phyloP scores from a whole-genome alignment of 139 green algal species.

The Bryopsis sp. region DNA sequence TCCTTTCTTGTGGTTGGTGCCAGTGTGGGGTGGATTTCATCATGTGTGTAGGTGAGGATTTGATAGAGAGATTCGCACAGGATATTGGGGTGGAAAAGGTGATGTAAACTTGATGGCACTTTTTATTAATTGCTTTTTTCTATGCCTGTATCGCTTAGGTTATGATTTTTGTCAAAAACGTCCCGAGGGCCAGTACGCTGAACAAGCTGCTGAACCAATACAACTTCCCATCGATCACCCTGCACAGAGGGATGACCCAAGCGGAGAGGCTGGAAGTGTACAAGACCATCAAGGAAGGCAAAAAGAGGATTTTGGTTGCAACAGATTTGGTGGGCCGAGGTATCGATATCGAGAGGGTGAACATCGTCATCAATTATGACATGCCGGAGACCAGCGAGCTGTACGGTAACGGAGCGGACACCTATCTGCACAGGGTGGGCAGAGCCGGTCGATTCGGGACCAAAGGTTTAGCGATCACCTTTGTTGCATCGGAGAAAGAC shows the following conservation, averaged over 20 bases:
- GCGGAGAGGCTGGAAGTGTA: slow-evolving; percentile 78
- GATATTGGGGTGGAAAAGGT: background rate
- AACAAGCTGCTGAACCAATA: slow-evolving; percentile 92
- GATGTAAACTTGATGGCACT: too few species aligned
- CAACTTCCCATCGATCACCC: slow-evolving; percentile 96
- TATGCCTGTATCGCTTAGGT: slow-evolving; percentile 46
- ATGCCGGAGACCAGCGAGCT: slow-evolving; percentile 92
- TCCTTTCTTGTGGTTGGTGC: too few species aligned
- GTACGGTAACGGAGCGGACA: slow-evolving; percentile 91
- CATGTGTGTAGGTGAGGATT: too few species aligned
- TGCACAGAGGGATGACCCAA: slow-evolving; percentile 79
- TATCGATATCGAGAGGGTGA: slow-evolving; percentile 99
- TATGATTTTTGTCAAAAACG: slow-evolving; percentile 88
- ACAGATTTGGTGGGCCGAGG: slow-evolving; percentile 96
- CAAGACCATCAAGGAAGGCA: slow-evolving; percentile 93
- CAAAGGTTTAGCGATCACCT: slow-evolving; percentile 98
- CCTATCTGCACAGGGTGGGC: slow-evolving; percentile 95
- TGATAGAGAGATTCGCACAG: too few species aligned
- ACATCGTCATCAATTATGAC: slow-evolving; percentile 99
- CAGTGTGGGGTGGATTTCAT: too few species aligned
- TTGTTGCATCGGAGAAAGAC: slow-evolving; percentile 85
- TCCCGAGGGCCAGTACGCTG: slow-evolving; percentile 72
- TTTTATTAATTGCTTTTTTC: too few species aligned
- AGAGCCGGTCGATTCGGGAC: slow-evolving; percentile 96
- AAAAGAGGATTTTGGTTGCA: slow-evolving; percentile 96